phyloP scores from a whole-genome alignment of 1,284 basidiomycete species.

The Tilletia indica region DNA sequence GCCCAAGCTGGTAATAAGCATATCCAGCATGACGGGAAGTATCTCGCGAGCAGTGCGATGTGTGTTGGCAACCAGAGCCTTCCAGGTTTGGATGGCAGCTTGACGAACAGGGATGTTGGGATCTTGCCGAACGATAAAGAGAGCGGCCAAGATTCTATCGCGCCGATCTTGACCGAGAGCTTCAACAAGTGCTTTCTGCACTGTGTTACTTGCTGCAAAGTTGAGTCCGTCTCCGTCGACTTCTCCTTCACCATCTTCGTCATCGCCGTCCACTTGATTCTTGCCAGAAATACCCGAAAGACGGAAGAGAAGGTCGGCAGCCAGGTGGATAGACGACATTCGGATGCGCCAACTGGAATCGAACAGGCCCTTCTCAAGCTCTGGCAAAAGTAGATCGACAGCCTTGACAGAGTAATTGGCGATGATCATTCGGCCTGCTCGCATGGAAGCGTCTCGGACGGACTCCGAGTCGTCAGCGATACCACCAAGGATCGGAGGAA shows the following conservation, averaged over 20 bases:
- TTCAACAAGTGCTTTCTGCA: conserved; percentile 76
- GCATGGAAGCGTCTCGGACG: conserved; percentile 88
- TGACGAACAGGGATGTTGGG: conserved; percentile 84
- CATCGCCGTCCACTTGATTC: conserved; percentile 61
- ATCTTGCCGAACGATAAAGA: conserved; percentile 94
- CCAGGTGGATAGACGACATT: conserved; percentile 84
- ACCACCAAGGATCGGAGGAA: conserved; percentile 86
- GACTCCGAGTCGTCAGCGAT: conserved; percentile 91
- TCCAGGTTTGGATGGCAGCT: conserved; percentile 95
- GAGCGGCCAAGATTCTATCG: conserved; percentile 82
- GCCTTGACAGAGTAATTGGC: conserved; percentile 89
- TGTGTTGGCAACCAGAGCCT: conserved; percentile 83
- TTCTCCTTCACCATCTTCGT: conserved; percentile 63
- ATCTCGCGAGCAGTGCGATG: conserved; percentile 79
- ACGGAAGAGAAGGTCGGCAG: conserved; percentile 94
- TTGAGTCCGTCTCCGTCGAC: conserved; percentile 65
- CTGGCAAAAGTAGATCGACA: conserved; percentile 88
- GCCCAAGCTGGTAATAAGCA: conserved; percentile 73
- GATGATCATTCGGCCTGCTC: conserved; percentile 97
- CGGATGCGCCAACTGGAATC: conserved; percentile 92
- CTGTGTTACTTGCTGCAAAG: conserved; percentile 61
- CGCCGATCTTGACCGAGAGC: conserved; percentile 84
- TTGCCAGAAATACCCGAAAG: conserved; percentile 97
- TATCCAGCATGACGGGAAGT: conserved; percentile 66
- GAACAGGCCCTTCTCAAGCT: conserved; percentile 92